phyloP scores from a whole-genome alignment of 345 rosid genomes.

The Punica granatum region DNA sequence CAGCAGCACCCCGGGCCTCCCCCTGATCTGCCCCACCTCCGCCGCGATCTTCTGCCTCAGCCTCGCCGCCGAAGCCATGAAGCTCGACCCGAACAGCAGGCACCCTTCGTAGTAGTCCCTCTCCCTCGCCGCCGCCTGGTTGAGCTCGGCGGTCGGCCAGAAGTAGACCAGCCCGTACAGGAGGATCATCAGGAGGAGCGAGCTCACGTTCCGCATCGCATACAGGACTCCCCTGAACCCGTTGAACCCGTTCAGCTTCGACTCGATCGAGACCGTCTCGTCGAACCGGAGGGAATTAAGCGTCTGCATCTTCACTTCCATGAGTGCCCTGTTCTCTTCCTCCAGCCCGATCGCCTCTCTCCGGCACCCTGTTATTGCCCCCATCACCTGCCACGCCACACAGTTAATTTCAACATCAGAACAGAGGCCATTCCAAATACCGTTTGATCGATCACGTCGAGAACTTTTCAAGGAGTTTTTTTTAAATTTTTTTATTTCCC shows the following conservation, averaged over 20 bases:
- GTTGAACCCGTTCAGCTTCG: slow-evolving; percentile 81
- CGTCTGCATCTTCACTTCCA: slow-evolving; percentile 64
- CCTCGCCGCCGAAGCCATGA: slow-evolving; percentile 63
- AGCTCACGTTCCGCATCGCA: slow-evolving; percentile 80
- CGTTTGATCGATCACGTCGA: too few relatives aligned
- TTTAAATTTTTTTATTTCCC: too few relatives aligned
- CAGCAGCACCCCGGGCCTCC: slow-evolving; percentile 53
- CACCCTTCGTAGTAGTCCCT: slow-evolving; percentile 45
- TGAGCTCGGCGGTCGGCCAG: slow-evolving; percentile 32
- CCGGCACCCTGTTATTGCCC: slow-evolving; percentile 62
- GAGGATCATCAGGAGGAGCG: slow-evolving; percentile 59
- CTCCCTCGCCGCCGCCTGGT: slow-evolving; percentile 20
- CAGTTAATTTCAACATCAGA: too few relatives aligned
- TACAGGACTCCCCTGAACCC: slow-evolving; percentile 85
- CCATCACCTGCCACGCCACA: slow-evolving; percentile 74
- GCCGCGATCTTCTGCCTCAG: slow-evolving; percentile 65
- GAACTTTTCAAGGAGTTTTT: too few relatives aligned
- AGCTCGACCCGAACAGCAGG: slow-evolving; percentile 38
- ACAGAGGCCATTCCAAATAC: too few relatives aligned
- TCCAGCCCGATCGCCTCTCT: slow-evolving; percentile 76
- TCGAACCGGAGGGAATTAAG: slow-evolving; percentile 63
- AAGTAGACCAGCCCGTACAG: slow-evolving; percentile 65
- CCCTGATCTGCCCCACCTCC: slow-evolving; percentile 41
- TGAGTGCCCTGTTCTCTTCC: slow-evolving; percentile 70
- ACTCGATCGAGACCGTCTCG: slow-evolving; percentile 53